Base-by-base conservation (phyloP, 1,284 basidiomycete genomes). In the Cutaneotrichosporon curvatum region DNA sequence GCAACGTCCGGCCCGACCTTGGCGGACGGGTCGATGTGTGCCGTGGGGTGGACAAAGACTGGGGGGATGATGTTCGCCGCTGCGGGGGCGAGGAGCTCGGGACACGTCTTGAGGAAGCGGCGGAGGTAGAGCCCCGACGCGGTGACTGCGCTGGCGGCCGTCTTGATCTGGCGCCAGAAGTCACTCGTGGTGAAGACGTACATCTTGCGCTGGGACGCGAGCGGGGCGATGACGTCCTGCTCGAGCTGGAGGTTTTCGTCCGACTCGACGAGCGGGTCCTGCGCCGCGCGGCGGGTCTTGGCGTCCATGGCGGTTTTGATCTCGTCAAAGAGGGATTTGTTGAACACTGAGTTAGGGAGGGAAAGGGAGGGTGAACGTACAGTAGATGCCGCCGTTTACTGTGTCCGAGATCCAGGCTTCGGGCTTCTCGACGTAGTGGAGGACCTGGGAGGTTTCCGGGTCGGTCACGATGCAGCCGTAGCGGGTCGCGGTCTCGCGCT, bases 81-180 rank as follows among this genome's bases (percentile, higher is more conserved):
- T 16, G 51, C 53, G 8, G 56, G 48, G 15, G 63, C 54, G 12
- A 73, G 63, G 20, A 71, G 57, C 19, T 61, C 54, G 5, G 70
- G 67, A 32, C 57, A 43, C 23, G 58, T 60, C 45, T 63, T 67
- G 44, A 43, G 37, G 48, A 65, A 71, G 22, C 61, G 60, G 25
- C 53, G 37, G 22, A 75, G 62, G 62, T 74, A 74, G 40, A 76
- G 71, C 4, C 71, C 67, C 32, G 72, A 73, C 32, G 76, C 76
- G 2, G 75, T 73, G 21, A 77, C 69, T 20, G 75, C 75, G 25
- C 73, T 74, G 67, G 73, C 75, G 37, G 75, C 75, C 16, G 71
- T 71, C 68, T 77, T 77, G 66, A 77, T 75, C 55, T 76, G 75
- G 28, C 72, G 61, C 75, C 75, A 77, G 52, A 74, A 74, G 35